Base-by-base conservation (phyloP, 2,329 filamentous ascomycete genomes). In the Ceratocystis diversiconidia region DNA sequence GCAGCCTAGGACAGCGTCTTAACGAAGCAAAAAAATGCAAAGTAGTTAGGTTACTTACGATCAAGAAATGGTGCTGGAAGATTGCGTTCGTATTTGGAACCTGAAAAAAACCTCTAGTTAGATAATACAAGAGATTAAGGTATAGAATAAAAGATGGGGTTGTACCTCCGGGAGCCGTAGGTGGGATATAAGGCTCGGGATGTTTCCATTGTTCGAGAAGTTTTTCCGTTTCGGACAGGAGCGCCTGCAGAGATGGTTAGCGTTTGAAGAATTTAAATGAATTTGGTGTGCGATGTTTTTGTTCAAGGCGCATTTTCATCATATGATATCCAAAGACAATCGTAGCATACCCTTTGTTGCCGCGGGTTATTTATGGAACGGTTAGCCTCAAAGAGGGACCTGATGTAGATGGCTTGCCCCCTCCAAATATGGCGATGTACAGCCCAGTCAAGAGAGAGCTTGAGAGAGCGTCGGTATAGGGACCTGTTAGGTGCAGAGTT, bases 1-100 rank as follows among this genome's bases (percentile, higher is more conserved):
- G 46, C 10, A 50, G 25, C 36, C 10, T 10, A 52, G 46, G 12
- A 19, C 30, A 22, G 50, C 5, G 22, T n/a, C 30, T 4, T 12
- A 3, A 41, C 12, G 12, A 41, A 4, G 36, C 36, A 41, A 41
- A 15, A 41, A 41, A 36, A 41, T 0, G 10, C 5, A 17, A 19
- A 12, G 41, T 12, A 59, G 19, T 19, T 22, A 5, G 28, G 5
- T 15, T 22, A 83, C 90, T 82, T 79, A 96, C 92, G 86, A 69
- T 90, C 87, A 67, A 95, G 79, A 70, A 87, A 85, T 43, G 87
- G 91, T 66, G 84, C 82, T 43, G 90, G 89, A 65, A 97, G 75
- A 76, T 99, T 99, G 75, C 94, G 84, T 78, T 97, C 94, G 76
- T 88, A 97, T 82, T 97, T 97, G 69, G 90, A 96, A 70, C 91